phyloP scores from a whole-genome alignment of 129 eudicot genomes.

The Lonicera japonica region DNA sequence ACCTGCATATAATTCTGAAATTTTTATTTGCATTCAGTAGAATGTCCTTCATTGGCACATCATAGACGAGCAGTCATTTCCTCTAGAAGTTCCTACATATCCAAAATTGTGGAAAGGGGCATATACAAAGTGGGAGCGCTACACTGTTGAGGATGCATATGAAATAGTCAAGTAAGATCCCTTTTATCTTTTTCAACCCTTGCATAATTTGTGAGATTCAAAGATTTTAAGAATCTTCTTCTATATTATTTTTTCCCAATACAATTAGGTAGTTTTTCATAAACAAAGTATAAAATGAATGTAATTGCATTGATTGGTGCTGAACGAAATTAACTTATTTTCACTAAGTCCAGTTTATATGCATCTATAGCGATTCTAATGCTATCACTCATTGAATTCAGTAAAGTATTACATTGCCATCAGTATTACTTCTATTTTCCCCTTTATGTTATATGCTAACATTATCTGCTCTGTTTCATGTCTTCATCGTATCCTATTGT shows the following conservation, averaged over 20 bases:
- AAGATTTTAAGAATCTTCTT: slow-evolving; percentile 3
- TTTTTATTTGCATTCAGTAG: slow-evolving; percentile 66
- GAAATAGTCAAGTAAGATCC: slow-evolving; percentile 79
- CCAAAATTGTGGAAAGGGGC: slow-evolving; percentile 94
- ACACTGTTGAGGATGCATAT: slow-evolving; percentile 80
- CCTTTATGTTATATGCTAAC: slow-evolving; percentile 14
- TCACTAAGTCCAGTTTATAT: neutral
- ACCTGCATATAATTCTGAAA: slow-evolving; percentile 21
- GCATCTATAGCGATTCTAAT: neutral
- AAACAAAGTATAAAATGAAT: neutral
- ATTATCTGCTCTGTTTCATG: slow-evolving; percentile 28
- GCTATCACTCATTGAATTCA: neutral
- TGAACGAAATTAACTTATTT: no score
- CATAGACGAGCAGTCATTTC: slow-evolving; percentile 91
- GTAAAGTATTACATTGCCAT: neutral
- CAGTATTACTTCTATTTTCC: neutral
- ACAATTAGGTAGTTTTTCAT: neutral
- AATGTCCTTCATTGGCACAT: slow-evolving; percentile 99
- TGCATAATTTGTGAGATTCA: neutral
- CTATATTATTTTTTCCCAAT: neutral
- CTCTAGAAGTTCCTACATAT: slow-evolving; percentile 84
- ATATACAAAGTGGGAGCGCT: slow-evolving; percentile 94
- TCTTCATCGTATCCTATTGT: slow-evolving; percentile 14
- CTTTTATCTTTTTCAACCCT: neutral
- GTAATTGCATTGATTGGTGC: no score